Conservation (phyloP, 768 basidiomycete species). For the Phanerodontia chrysosporium region DNA sequence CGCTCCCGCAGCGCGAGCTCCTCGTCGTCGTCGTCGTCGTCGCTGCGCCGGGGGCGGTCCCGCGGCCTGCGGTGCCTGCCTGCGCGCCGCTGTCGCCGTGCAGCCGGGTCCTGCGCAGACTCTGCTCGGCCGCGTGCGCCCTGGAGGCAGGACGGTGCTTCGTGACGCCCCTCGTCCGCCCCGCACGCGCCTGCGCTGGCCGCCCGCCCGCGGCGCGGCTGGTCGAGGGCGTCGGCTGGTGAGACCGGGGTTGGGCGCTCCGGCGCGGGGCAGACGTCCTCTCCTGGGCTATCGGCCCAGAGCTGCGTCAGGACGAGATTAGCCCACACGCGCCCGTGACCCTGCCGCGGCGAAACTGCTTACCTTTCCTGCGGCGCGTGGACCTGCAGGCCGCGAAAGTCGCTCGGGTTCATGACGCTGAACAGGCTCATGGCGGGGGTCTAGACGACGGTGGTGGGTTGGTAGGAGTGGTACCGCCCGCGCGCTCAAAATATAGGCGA, state of each 20-base stretch:
- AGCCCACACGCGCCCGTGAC: not conserved
- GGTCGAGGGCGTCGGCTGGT: not conserved
- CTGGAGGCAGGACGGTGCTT: not conserved
- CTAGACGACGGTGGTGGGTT: not conserved
- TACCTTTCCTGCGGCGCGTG: not conserved
- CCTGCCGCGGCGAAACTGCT: not conserved
- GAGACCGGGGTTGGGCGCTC: not conserved
- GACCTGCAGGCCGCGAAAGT: conserved; percentile 11
- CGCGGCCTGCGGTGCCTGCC: not conserved
- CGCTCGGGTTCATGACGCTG: conserved; percentile 22
- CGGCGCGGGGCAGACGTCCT: not conserved
- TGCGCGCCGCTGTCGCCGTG: not conserved
- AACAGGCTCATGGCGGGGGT: conserved; percentile 18
- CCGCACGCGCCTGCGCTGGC: not conserved
- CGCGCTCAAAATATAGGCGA: conserved; percentile 2
- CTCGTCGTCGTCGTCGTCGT: conserved; percentile 12
- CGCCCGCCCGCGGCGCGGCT: not conserved
- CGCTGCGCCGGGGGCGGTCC: conserved; percentile 14
- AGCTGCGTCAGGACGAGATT: not conserved
- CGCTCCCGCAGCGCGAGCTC: not conserved
- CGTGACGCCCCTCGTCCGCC: not conserved
- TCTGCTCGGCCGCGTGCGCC: not conserved
- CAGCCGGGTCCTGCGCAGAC: not conserved
- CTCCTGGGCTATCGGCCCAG: not conserved
- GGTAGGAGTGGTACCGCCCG: not conserved